These are phyloP conservation scores for Vicia faba DNA, from an alignment of 306 rosid species.

Conservation along the genomic window DNA sequence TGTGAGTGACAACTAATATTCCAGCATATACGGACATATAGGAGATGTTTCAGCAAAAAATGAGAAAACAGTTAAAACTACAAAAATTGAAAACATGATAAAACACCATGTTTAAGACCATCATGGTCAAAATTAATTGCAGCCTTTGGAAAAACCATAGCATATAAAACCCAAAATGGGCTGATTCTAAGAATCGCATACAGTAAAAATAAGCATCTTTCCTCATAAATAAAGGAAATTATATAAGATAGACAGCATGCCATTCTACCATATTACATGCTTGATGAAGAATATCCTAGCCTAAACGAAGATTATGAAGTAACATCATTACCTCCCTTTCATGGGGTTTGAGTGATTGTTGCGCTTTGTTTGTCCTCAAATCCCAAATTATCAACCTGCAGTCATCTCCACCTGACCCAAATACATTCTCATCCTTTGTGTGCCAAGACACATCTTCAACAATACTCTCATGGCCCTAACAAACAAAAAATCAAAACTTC, in stretches of 20 bases:
- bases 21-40: background rate
- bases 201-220: background rate
- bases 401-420: slow-evolving; percentile 95
- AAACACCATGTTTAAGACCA: background rate
- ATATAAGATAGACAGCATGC: background rate
- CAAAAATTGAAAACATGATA: slow-evolving; percentile 10
- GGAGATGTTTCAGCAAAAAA: background rate
- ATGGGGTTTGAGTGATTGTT: slow-evolving; percentile 71
- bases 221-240: background rate
- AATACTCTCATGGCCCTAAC: slow-evolving; percentile 65
- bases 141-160: background rate
- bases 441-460: slow-evolving; percentile 92
- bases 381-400: slow-evolving; percentile 83
- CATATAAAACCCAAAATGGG: background rate
- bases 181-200: slow-evolving; percentile 3
- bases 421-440: slow-evolving; percentile 62
- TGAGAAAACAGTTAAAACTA: background rate
- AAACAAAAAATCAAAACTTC: slow-evolving; percentile 1
- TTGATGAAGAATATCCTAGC: slow-evolving; percentile 7
- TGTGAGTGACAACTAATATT: slow-evolving; percentile 20
- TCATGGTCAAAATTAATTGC: background rate
- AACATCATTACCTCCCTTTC: slow-evolving; percentile 69
- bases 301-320: background rate
- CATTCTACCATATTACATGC: slow-evolving; percentile 7
- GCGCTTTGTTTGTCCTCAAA: slow-evolving; percentile 68